phyloP scores from a whole-genome alignment of 306 rosid genomes.

The Vachellia pachyceras region DNA sequence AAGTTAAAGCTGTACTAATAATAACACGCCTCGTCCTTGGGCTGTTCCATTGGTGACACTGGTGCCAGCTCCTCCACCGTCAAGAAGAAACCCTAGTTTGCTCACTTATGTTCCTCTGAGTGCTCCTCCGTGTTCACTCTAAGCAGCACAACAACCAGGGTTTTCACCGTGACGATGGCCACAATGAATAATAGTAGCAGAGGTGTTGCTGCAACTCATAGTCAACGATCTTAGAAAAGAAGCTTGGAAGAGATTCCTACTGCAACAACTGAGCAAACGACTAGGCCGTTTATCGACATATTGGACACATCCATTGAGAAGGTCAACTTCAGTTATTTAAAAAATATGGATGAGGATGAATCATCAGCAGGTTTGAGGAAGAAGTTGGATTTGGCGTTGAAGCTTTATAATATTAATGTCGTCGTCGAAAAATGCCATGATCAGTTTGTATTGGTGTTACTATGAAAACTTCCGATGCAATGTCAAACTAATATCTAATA shows the following conservation, averaged over 20 bases:
- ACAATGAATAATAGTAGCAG: background rate
- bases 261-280: slow-evolving; percentile 31
- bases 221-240: background rate
- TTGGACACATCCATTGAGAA: slow-evolving; percentile 58
- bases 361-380: background rate
- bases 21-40: background rate
- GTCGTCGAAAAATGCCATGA: too few relatives aligned
- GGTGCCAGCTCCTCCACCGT: background rate
- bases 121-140: slow-evolving; percentile 8
- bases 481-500: too few relatives aligned
- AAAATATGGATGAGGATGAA: slow-evolving; percentile 33
- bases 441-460: too few relatives aligned
- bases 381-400: slow-evolving; percentile 47
- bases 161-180: background rate
- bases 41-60: background rate
- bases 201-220: background rate
- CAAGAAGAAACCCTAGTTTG: slow-evolving; percentile 13
- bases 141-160: background rate
- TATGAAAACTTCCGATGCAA: too few relatives aligned
- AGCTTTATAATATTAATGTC: background rate
- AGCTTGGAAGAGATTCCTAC: slow-evolving; percentile 6
- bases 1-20: too few relatives aligned
- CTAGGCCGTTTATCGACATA: slow-evolving; percentile 50
- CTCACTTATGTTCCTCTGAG: background rate
- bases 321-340: slow-evolving; percentile 40